Percentiles rank a stretch among this genome's conserved stretches.
phyloP scores from a whole-genome alignment of 495 filamentous ascomycete genomes.

The Penicillium alfredii region DNA sequence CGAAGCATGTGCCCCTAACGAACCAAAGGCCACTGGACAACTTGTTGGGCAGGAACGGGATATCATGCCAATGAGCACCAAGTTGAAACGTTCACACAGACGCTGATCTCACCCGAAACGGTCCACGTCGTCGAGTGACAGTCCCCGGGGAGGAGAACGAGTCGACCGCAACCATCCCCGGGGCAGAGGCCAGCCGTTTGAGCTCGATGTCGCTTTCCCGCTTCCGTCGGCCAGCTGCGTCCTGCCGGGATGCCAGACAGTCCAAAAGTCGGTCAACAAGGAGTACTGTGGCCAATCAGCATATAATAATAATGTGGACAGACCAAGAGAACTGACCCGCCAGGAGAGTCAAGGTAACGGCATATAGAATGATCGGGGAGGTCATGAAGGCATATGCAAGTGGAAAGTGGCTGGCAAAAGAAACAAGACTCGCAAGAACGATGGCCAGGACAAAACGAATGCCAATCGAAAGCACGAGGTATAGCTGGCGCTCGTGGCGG shows the following conservation, averaged over 20 bases:
- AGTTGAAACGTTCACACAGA: too few relatives aligned
- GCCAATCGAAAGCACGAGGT: slow-evolving; percentile 22
- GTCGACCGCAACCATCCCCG: slow-evolving; percentile 5
- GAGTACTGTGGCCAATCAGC: slow-evolving; percentile 27
- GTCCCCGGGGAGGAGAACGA: too few relatives aligned
- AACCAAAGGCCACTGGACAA: too few relatives aligned
- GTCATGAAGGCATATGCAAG: slow-evolving; percentile 39
- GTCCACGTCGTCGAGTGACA: too few relatives aligned
- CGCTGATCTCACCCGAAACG: too few relatives aligned
- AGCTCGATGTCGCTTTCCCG: slow-evolving; percentile 19
- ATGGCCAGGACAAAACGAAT: slow-evolving; percentile 26
- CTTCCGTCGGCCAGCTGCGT: slow-evolving; percentile 29
- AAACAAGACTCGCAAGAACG: slow-evolving; percentile 24
- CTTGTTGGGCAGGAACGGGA: too few relatives aligned
- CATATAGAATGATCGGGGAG: slow-evolving; percentile 38
- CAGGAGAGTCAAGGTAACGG: slow-evolving; percentile 32
- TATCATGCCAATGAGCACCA: too few relatives aligned
- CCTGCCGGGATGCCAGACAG: slow-evolving; percentile 15
- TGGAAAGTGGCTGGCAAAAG: slow-evolving; percentile 28
- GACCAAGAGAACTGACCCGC: slow-evolving; percentile 24
- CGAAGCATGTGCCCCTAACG: too few relatives aligned
- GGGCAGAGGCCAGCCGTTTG: slow-evolving; percentile 3
- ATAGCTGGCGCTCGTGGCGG: slow-evolving; percentile 20
- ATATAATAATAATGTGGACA: not conserved
- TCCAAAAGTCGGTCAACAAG: slow-evolving; percentile 42